Evolutionary conservation across 768 basidiomycete genomes (phyloP), one percentile per base, ranked within the genome.

Genomic region (Collybiopsis luxurians): DNA sequence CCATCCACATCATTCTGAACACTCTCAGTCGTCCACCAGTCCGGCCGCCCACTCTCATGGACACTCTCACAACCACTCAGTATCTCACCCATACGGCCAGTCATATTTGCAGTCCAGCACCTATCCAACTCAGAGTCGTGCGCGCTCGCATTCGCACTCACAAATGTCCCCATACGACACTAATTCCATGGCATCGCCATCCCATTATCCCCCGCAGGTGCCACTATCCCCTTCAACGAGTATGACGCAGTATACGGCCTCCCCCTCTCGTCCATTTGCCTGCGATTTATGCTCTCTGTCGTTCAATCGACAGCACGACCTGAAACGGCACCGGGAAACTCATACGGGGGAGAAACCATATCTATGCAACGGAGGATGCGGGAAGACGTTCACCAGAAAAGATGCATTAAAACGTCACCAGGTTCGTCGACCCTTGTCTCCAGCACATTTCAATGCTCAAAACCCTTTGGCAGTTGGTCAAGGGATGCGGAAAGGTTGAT

Each of bases 321-420:
- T 92, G 66, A 92, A 92, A 67, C 81, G 90, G 34, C 90, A 93
- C 71, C 78, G 87, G 60, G 89, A 92, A 63, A 92, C 89, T 24
- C 90, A 92, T 71, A 87, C 87, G 4, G 90, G 90, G 36, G 90
- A 92, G 70, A 92, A 91, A 68, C 90, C 90, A 9, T 92, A 84
- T 72, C 70, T 84, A 17, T 92, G 90, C 70, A 91, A 91, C 63
- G 89, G 88, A 12, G 87, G 87, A 43, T 92, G 90, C 58, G 89
- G 89, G 47, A 92, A 92, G 76, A 91, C 90, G 2, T 92, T 92
- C 66, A 92, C 90, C 48, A 81, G 90, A 61, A 91, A 92, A 72
- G 90, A 92, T 66, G 90, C 90, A 15, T 72, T 92, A 65, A 92
- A 92, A 73, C 82, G 90, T 59, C 90, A 92, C 68, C 90, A 92